Conservation (phyloP, 768 basidiomycete species). For the Auricularia cornea region DNA sequence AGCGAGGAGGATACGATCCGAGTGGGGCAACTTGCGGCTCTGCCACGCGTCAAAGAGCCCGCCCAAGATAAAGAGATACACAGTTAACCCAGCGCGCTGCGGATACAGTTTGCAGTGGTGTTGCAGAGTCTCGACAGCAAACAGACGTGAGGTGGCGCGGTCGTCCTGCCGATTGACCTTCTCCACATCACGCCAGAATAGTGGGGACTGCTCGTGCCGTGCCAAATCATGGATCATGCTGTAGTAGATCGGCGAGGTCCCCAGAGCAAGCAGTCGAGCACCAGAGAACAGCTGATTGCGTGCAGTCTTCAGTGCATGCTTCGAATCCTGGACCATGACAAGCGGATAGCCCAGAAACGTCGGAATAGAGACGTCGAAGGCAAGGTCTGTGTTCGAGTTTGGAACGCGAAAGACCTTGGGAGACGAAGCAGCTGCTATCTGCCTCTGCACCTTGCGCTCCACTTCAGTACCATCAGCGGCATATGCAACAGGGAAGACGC, state of each 20-base stretch:
- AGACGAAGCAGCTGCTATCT: constrained; percentile 5
- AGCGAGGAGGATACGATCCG: constrained; percentile 16
- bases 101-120: constrained; percentile 19
- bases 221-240: constrained; percentile 15
- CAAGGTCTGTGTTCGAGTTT: not conserved
- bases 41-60: constrained; percentile 22
- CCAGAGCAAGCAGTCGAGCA: constrained; percentile 20
- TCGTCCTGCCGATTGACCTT: constrained; percentile 39
- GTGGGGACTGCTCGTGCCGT: constrained; percentile 9
- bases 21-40: constrained; percentile 17
- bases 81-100: constrained; percentile 17
- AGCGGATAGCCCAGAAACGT: constrained; percentile 14
- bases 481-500: constrained; percentile 23
- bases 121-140: constrained; percentile 26
- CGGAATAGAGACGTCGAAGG: constrained; percentile 5
- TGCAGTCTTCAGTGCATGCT: constrained; percentile 28
- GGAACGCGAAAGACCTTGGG: not conserved
- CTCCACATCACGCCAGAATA: constrained; percentile 28
- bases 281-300: constrained; percentile 30
- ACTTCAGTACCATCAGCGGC: constrained; percentile 28
- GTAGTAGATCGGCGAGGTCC: constrained; percentile 14
- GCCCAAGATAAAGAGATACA: constrained; percentile 33
- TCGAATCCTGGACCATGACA: constrained; percentile 29
- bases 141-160: constrained; percentile 31
- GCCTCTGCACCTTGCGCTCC: constrained; percentile 21